Base-by-base conservation (phyloP, 371 early-diverging fungal species). In the Blakeslea trispora region DNA sequence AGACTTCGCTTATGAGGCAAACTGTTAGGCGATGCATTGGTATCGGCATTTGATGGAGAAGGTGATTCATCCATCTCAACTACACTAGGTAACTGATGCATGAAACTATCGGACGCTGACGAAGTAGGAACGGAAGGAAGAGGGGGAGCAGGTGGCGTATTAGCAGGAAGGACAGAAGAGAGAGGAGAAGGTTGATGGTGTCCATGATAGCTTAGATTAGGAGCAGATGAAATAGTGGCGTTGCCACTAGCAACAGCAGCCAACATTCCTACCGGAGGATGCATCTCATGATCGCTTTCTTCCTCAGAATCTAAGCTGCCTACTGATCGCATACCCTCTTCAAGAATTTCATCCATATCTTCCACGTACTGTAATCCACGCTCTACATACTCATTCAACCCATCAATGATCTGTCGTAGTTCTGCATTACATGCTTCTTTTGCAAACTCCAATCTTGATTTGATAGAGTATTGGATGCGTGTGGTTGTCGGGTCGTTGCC, bases 301-400 rank as follows among this genome's bases (percentile, higher is more conserved):
- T 59, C 64, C 8, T 63, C 65, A 3, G 32, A 53, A 23, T 67
- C 73, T n/a, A 57, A 47, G 34, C 58, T 64, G 9, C 47, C 54
- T 15, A 54, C 43, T 14, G 64, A 57, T 15, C 24, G 43, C n/a
- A 64, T 51, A 1, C 63, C 64, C 11, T 72, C 60, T 50, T 72
- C 69, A 13, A 65, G 37, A 14, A 66, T 45, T 37, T 63, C 61
- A 46, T 72, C 68, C 45, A 67, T 53, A 45, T 81, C 75, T 52
- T 82, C 82, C 1, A 82, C 84, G 57, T 83, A 86, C 24, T 82
- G 81, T 48, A 89, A 60, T 1, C 82, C 81, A 19, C 74, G 75
- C 59, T 92, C 90, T 2, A 88, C 89, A 53, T 79, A 85, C 43
- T 86, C 84, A 52, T 85, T 85, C 28, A 92, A 64, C 14, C 87